A percentile compares a stretch with the other conserved stretches of the same genome.
Evolutionary conservation across 495 filamentous ascomycete genomes (phyloP).

Genomic region (Penicillium nucicola): DNA sequence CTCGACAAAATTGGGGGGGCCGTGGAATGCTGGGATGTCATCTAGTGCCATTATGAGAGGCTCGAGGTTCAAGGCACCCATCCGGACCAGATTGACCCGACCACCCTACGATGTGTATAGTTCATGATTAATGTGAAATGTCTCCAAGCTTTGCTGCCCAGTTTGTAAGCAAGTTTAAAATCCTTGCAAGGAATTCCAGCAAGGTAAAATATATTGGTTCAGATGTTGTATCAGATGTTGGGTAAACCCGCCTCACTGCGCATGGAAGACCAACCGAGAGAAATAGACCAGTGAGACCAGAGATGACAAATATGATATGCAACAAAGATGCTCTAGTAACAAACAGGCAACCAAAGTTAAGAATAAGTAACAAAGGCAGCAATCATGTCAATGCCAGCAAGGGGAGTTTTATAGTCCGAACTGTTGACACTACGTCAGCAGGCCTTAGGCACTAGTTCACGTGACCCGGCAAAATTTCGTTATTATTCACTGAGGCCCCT

Average conservation of each 20-base stretch:
- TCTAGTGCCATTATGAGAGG: conserved; percentile 63
- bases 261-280: too few relatives aligned
- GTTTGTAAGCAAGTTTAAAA: background rate
- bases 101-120: background rate
- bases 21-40: conserved; percentile 86
- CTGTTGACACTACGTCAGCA: conserved; percentile 25
- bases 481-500: conserved; percentile 25
- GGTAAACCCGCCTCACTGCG: too few relatives aligned
- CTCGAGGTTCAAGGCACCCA: background rate
- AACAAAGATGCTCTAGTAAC: too few relatives aligned
- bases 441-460: conserved; percentile 33
- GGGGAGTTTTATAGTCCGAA: background rate
- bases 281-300: too few relatives aligned
- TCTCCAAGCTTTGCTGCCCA: background rate
- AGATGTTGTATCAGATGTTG: too few relatives aligned
- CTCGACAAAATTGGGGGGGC: conserved; percentile 81
- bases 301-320: too few relatives aligned
- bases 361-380: background rate
- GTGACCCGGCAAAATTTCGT: conserved; percentile 49
- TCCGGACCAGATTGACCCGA: background rate
- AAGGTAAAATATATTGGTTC: too few relatives aligned
- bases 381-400: background rate
- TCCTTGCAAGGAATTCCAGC: background rate
- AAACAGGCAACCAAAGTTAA: background rate
- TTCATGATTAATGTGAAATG: conserved; percentile 12